These are phyloP conservation scores for Neurospora sp. DNA, from an alignment of 495 filamentous ascomycete genomes.

Conservation along the genomic window DNA sequence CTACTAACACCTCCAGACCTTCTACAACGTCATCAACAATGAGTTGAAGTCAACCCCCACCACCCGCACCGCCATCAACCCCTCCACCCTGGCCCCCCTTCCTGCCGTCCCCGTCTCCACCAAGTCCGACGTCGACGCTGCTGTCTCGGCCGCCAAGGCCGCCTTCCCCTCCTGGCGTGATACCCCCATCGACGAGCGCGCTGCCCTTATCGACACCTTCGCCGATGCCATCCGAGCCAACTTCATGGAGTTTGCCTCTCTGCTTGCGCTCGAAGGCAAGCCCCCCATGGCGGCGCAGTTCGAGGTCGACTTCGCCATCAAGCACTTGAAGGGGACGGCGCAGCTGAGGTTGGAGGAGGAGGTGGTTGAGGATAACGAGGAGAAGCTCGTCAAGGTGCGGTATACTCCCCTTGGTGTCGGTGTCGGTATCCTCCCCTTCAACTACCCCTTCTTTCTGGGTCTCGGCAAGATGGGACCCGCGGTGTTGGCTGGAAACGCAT, in stretches of 20 bases:
- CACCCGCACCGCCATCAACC: slow-evolving; percentile 31
- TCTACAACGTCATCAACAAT: slow-evolving; percentile 39
- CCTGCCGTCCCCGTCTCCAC: slow-evolving; percentile 36
- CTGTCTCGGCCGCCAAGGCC: slow-evolving; percentile 33
- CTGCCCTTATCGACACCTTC: slow-evolving; percentile 43
- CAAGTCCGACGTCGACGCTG: slow-evolving; percentile 38
- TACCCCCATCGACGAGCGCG: slow-evolving; percentile 36
- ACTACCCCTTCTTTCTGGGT: slow-evolving; percentile 50
- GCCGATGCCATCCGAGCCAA: slow-evolving; percentile 29
- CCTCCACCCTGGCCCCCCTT: slow-evolving; percentile 36
- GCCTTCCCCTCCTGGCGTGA: slow-evolving; percentile 37
- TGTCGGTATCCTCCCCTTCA: slow-evolving; percentile 51
- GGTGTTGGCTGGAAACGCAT: slow-evolving; percentile 49
- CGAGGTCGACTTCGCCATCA: slow-evolving; percentile 24
- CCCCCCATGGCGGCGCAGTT: slow-evolving; percentile 13
- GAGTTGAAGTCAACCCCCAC: slow-evolving; percentile 26
- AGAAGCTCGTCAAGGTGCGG: slow-evolving; percentile 34
- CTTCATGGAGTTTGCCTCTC: slow-evolving; percentile 23
- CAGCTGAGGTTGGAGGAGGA: slow-evolving; percentile 4
- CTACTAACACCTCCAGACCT: slow-evolving; percentile 5
- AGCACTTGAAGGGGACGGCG: not conserved
- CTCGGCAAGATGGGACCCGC: slow-evolving; percentile 46
- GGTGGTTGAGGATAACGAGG: slow-evolving; percentile 36
- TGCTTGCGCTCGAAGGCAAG: slow-evolving; percentile 24
- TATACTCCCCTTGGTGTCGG: slow-evolving; percentile 44